Percentiles rank a stretch among this genome's conserved stretches.
Conservation (phyloP, 495 filamentous ascomycete genomes). For the Tuber melanosporum region DNA sequence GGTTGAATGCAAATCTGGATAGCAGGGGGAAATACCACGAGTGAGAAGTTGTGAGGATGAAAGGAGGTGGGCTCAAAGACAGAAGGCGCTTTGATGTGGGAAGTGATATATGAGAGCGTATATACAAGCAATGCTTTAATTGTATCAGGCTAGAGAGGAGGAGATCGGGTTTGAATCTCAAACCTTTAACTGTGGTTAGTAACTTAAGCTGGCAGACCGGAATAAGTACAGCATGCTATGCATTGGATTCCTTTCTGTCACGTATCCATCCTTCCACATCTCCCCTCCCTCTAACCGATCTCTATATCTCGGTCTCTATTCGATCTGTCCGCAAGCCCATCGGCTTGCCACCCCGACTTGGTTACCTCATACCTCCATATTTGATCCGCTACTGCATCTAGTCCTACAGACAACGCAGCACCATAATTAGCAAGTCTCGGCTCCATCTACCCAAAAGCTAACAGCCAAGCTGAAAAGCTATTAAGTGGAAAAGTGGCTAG, state of each 20-base stretch:
- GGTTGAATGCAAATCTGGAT: background rate
- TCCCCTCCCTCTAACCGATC: background rate
- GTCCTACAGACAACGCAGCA: background rate
- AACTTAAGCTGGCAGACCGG: background rate
- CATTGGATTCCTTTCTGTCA: background rate
- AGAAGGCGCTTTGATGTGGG: background rate
- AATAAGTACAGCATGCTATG: background rate
- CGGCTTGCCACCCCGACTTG: background rate
- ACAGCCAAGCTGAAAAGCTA: background rate
- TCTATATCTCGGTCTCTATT: background rate
- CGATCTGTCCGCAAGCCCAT: background rate
- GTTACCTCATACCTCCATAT: background rate
- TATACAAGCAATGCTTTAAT: background rate
- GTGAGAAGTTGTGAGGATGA: background rate
- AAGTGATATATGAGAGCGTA: background rate
- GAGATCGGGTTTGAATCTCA: background rate
- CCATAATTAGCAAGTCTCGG: background rate
- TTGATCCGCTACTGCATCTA: background rate
- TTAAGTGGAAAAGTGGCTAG: background rate
- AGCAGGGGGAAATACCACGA: background rate
- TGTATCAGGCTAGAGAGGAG: background rate
- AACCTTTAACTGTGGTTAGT: background rate
- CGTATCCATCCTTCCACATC: background rate
- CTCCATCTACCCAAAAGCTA: background rate
- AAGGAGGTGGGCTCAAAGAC: background rate